phyloP scores from a whole-genome alignment of 495 filamentous ascomycete genomes.

The Penicillium atrosanguineum region DNA sequence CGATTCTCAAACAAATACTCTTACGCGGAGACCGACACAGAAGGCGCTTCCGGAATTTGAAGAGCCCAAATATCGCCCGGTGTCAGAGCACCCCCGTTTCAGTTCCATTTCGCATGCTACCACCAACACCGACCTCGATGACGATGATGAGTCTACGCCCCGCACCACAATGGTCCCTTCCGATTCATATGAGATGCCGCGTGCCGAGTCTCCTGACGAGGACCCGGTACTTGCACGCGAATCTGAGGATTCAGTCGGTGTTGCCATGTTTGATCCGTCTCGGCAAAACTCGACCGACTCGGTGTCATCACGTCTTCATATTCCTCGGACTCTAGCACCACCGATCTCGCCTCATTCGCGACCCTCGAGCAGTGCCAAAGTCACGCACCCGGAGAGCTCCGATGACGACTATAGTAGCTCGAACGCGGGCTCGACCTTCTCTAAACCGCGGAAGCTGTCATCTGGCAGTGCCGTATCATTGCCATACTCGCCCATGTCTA shows the following conservation, averaged over 20 bases:
- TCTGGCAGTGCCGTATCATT: slow-evolving; percentile 61
- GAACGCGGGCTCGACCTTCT: slow-evolving; percentile 51
- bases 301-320: slow-evolving; percentile 44
- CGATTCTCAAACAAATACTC: slow-evolving; percentile 26
- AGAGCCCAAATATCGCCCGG: slow-evolving; percentile 59
- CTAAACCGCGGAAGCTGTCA: slow-evolving; percentile 59
- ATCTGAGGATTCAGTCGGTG: slow-evolving; percentile 20
- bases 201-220: slow-evolving; percentile 51
- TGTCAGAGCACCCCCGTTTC: slow-evolving; percentile 71
- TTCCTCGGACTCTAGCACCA: slow-evolving; percentile 50
- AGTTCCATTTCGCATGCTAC: slow-evolving; percentile 57
- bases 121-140: slow-evolving; percentile 37
- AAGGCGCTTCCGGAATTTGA: slow-evolving; percentile 56
- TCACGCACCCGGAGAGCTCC: slow-evolving; percentile 57
- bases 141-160: slow-evolving; percentile 34
- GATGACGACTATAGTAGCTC: slow-evolving; percentile 61
- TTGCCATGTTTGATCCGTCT: slow-evolving; percentile 24
- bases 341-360: slow-evolving; percentile 57
- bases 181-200: slow-evolving; percentile 39
- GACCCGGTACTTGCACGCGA: slow-evolving; percentile 17
- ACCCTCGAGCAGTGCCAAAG: slow-evolving; percentile 55
- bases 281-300: slow-evolving; percentile 46
- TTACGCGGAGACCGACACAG: slow-evolving; percentile 39
- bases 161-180: slow-evolving; percentile 21
- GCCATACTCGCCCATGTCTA: slow-evolving; percentile 64